Conservation (phyloP, 192 early-diverging fungal species). For the Linderina pennispora region DNA sequence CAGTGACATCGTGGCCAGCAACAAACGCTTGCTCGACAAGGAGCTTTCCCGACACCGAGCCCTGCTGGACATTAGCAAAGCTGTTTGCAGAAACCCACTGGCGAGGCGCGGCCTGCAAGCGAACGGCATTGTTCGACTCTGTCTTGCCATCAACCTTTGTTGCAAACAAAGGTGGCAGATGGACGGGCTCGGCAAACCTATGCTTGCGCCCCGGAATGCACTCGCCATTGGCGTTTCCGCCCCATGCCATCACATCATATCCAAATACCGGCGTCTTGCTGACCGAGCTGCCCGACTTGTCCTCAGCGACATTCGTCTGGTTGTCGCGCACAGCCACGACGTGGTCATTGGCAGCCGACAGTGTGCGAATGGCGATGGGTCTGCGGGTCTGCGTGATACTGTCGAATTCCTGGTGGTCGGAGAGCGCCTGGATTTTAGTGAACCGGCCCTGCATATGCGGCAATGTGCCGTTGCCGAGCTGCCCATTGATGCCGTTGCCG, state of each 20-base stretch:
- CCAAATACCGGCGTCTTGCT: constrained; percentile 18
- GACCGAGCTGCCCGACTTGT: constrained; percentile 13
- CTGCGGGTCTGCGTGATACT: neutral
- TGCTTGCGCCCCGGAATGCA: constrained; percentile 32
- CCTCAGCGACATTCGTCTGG: constrained; percentile 24
- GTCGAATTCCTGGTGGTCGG: constrained; percentile 14
- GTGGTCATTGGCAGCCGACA: constrained; percentile 16
- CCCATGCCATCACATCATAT: constrained; percentile 37
- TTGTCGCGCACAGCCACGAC: constrained; percentile 31
- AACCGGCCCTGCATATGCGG: constrained; percentile 27
- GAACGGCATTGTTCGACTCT: neutral
- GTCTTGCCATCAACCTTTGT: neutral
- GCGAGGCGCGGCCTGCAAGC: constrained; percentile 30
- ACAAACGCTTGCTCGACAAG: constrained; percentile 35
- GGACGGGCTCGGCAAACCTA: constrained; percentile 19
- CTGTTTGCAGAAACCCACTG: constrained; percentile 23
- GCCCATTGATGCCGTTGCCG: constrained; percentile 36
- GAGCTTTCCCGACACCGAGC: constrained; percentile 1
- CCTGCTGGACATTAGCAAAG: neutral
- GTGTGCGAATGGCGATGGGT: constrained; percentile 15
- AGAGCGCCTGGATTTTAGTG: constrained; percentile 4
- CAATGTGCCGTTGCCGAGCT: constrained; percentile 25
- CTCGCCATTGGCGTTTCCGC: constrained; percentile 25
- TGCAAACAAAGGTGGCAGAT: constrained; percentile 16
- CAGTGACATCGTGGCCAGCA: constrained; percentile 19